phyloP scores from a whole-genome alignment of 768 basidiomycete species.

The Gloeophyllum trabeum region DNA sequence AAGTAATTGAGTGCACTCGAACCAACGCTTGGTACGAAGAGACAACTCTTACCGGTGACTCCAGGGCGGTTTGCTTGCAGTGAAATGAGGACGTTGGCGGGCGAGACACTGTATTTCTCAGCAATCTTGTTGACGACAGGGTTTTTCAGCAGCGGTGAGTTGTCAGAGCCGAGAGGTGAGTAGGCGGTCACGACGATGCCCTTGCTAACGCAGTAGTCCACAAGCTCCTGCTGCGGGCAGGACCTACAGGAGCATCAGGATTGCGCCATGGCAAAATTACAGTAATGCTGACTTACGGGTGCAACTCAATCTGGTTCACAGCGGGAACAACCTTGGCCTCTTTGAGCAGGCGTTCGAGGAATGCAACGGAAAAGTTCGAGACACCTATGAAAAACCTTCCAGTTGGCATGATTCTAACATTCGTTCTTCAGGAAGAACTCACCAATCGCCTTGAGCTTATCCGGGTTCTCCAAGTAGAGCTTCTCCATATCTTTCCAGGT shows the following conservation, averaged over 20 bases:
- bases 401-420: background rate
- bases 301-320: slow-evolving; percentile 72
- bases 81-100: slow-evolving; percentile 61
- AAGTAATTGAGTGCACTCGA: slow-evolving; percentile 3
- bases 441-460: slow-evolving; percentile 75
- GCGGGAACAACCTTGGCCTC: slow-evolving; percentile 51
- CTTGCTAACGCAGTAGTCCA: slow-evolving; percentile 46
- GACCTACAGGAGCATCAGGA: slow-evolving; percentile 21
- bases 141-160: slow-evolving; percentile 56
- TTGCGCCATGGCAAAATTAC: background rate
- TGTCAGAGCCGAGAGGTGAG: slow-evolving; percentile 67
- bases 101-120: slow-evolving; percentile 40
- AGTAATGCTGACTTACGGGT: slow-evolving; percentile 36
- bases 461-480: slow-evolving; percentile 48
- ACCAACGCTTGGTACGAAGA: slow-evolving; percentile 1
- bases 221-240: slow-evolving; percentile 55
- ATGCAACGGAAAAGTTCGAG: slow-evolving; percentile 61
- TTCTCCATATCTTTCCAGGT: slow-evolving; percentile 76
- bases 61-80: slow-evolving; percentile 60
- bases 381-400: slow-evolving; percentile 28
- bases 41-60: slow-evolving; percentile 31
- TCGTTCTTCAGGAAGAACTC: slow-evolving; percentile 8
- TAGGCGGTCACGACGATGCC: slow-evolving; percentile 70
- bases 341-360: slow-evolving; percentile 48
- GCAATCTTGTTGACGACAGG: slow-evolving; percentile 51